Conservation (phyloP, 1,284 basidiomycete species). For the Malassezia furfur region DNA sequence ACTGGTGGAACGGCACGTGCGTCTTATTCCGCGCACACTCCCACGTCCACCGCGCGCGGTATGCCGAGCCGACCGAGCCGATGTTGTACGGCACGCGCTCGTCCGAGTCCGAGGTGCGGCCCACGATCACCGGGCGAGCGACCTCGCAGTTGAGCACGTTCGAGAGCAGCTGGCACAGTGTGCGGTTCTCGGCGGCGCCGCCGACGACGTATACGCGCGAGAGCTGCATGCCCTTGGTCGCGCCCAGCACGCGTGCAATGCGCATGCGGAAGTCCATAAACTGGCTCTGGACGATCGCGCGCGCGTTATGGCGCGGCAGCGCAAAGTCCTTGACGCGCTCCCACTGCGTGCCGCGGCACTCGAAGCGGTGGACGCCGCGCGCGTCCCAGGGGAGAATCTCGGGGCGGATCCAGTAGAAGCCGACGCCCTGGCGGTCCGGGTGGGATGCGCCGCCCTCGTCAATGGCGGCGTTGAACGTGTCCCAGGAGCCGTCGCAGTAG, state of each 20-base stretch:
- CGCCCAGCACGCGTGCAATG: conserved; percentile 60
- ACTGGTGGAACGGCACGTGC: conserved; percentile 4
- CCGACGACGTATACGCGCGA: conserved; percentile 68
- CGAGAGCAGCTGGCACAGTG: conserved; percentile 66
- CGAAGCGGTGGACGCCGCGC: conserved; percentile 60
- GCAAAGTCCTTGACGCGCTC: conserved; percentile 39
- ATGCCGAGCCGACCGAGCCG: conserved; percentile 42
- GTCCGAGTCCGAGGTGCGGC: conserved; percentile 11
- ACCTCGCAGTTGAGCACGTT: conserved; percentile 59
- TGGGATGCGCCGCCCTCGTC: conserved; percentile 27
- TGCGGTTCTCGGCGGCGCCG: conserved; percentile 65
- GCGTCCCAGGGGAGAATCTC: conserved; percentile 71
- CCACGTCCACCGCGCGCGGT: conserved; percentile 43
- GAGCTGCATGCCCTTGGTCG: conserved; percentile 44
- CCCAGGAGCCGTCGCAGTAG: conserved; percentile 61
- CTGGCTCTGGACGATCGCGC: conserved; percentile 77
- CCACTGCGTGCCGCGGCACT: conserved; percentile 25
- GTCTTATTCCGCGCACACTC: conserved; percentile 4
- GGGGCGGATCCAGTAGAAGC: conserved; percentile 66
- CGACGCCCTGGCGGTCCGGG: conserved; percentile 45
- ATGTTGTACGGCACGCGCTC: conserved; percentile 32
- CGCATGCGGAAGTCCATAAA: conserved; percentile 67
- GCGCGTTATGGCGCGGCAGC: conserved; percentile 56
- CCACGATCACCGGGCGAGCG: conserved; percentile 27
- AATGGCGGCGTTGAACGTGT: conserved; percentile 62